Percentiles rank a stretch among this genome's conserved stretches.
These are phyloP conservation scores for Euphorbia peplus DNA, from an alignment of 345 rosid species.

Conservation along the genomic window DNA sequence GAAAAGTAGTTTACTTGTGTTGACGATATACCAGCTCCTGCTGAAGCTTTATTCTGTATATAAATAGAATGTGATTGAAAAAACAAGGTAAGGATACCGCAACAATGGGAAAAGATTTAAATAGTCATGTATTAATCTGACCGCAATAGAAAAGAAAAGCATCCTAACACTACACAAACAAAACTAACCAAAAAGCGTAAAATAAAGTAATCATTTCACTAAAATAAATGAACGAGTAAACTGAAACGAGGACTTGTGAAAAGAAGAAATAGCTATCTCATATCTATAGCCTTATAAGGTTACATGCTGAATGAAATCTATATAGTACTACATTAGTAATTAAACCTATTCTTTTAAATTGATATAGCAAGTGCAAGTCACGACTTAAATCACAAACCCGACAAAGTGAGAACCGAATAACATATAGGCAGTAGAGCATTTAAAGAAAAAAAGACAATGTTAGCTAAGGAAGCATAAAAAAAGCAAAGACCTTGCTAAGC, in stretches of 20 bases:
- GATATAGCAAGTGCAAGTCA: no score
- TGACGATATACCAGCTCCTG: constrained; percentile 49
- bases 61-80: constrained; percentile 3
- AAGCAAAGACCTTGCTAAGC: constrained; percentile 95
- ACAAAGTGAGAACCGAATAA: not conserved
- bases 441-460: not conserved
- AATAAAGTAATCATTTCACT: no score
- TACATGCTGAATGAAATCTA: no score
- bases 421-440: not conserved
- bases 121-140: not conserved
- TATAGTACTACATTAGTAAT: no score
- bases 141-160: not conserved
- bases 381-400: no score
- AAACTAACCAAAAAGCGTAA: no score
- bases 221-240: no score
- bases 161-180: not conserved
- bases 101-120: not conserved
- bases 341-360: not conserved
- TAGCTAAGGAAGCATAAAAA: not conserved
- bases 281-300: no score
- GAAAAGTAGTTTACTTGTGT: constrained; percentile 45
- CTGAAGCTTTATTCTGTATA: constrained; percentile 60
- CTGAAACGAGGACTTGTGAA: no score
- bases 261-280: no score
- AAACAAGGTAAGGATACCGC: not conserved